Percentiles rank a stretch among this genome's conserved stretches.
Conservation (phyloP, 2,329 filamentous ascomycete species). For the Fusarium neocosmosporiellum region DNA sequence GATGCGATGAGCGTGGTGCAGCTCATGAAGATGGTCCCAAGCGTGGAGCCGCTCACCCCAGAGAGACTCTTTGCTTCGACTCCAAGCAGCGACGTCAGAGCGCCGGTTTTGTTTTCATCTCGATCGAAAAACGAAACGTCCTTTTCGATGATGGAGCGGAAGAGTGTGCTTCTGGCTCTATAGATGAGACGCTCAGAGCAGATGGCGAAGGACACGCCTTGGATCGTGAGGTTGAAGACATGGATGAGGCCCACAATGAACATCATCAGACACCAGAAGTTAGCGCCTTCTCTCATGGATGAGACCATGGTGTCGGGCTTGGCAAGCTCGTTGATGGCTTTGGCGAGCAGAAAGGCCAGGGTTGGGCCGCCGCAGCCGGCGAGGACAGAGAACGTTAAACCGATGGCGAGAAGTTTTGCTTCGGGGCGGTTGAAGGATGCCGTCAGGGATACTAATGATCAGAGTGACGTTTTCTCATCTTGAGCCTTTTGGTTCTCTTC, state of each 20-base stretch:
- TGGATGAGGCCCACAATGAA: neutral
- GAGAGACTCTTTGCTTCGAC: slow-evolving; percentile 14
- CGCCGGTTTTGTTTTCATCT: slow-evolving; percentile 33
- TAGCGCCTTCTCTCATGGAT: neutral
- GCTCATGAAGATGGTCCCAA: slow-evolving; percentile 15
- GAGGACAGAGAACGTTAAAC: neutral
- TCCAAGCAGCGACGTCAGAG: slow-evolving; percentile 38
- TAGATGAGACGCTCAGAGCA: slow-evolving; percentile 29
- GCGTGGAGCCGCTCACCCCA: slow-evolving; percentile 18
- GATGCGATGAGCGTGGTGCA: slow-evolving; percentile 8
- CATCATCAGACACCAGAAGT: neutral
- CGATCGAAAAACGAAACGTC: slow-evolving; percentile 51
- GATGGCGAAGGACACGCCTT: slow-evolving; percentile 35
- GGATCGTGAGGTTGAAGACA: neutral
- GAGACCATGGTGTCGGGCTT: neutral
- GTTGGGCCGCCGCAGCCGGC: neutral
- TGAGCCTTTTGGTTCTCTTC: neutral
- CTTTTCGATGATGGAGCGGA: slow-evolving; percentile 46
- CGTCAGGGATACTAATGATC: neutral
- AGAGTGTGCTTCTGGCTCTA: neutral
- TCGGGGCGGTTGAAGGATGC: neutral
- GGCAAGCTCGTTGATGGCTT: neutral
- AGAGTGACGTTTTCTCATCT: neutral
- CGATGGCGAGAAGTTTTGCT: neutral
- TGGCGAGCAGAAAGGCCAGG: neutral